These are phyloP conservation scores for Globisporangium paroecandrum DNA, from an alignment of 352 stramenopile genomes.

Conservation along the genomic window DNA sequence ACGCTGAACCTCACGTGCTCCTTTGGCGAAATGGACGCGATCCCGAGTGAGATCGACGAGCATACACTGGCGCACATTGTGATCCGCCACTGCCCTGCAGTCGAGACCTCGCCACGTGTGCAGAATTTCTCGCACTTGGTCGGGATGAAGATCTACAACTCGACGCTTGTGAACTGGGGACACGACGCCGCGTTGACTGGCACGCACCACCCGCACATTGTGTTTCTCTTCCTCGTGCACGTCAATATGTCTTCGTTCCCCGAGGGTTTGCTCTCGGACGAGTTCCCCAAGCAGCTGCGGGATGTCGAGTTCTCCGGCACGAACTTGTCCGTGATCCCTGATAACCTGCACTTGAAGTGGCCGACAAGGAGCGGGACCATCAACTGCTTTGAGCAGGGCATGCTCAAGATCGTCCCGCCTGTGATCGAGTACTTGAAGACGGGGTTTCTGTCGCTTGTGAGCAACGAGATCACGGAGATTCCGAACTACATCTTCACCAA, in stretches of 20 bases:
- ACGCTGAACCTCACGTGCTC: slow-evolving; percentile 11
- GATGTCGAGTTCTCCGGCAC: slow-evolving; percentile 42
- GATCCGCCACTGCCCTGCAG: slow-evolving; percentile 32
- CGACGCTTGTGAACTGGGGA: slow-evolving; percentile 29
- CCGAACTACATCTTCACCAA: slow-evolving; percentile 17
- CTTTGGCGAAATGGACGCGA: slow-evolving; percentile 13
- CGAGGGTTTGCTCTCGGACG: slow-evolving; percentile 24
- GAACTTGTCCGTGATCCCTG: slow-evolving; percentile 31
- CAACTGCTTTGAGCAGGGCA: slow-evolving; percentile 22
- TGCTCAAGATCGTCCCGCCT: slow-evolving; percentile 15
- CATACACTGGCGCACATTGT: slow-evolving; percentile 24
- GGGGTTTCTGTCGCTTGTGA: slow-evolving; percentile 23
- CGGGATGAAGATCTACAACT: slow-evolving; percentile 42
- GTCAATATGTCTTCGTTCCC: slow-evolving; percentile 40
- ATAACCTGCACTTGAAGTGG: slow-evolving; percentile 33
- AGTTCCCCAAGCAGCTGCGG: slow-evolving; percentile 29
- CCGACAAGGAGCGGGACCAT: not conserved
- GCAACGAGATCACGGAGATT: slow-evolving; percentile 18
- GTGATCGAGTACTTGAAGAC: slow-evolving; percentile 20
- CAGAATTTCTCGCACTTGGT: slow-evolving; percentile 29
- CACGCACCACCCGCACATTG: slow-evolving; percentile 24
- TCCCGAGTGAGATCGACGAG: slow-evolving; percentile 23
- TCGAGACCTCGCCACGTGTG: slow-evolving; percentile 30
- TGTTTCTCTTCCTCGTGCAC: slow-evolving; percentile 27
- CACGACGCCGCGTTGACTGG: slow-evolving; percentile 25